Conservation (phyloP, 1,284 basidiomycete genomes). For the Irpex sp. region DNA sequence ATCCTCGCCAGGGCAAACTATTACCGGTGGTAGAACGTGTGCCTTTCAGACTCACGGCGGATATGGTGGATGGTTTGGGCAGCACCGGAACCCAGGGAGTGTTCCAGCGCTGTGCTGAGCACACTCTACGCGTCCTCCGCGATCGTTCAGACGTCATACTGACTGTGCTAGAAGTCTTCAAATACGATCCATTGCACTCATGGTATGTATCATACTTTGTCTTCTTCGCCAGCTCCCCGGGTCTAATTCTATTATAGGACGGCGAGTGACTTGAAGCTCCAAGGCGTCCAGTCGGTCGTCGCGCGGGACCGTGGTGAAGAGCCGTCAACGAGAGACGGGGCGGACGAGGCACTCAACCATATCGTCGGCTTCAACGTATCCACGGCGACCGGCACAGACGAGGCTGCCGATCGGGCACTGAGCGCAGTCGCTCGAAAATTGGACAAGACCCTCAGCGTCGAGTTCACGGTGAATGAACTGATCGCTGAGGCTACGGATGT, state of each 20-base stretch:
- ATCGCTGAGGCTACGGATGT: slow-evolving; percentile 86
- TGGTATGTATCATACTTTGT: slow-evolving; percentile 54
- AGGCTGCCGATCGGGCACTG: slow-evolving; percentile 89
- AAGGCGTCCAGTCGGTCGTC: slow-evolving; percentile 44
- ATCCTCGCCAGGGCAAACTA: slow-evolving; percentile 64
- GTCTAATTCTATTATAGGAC: slow-evolving; percentile 46
- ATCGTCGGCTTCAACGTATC: slow-evolving; percentile 56
- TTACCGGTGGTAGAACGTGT: slow-evolving; percentile 85
- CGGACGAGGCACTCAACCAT: slow-evolving; percentile 25
- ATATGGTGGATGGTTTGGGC: slow-evolving; percentile 94
- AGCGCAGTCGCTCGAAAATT: slow-evolving; percentile 78
- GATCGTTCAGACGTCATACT: slow-evolving; percentile 85
- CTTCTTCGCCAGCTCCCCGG: not conserved
- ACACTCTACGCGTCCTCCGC: slow-evolving; percentile 88
- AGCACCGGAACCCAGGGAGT: slow-evolving; percentile 89
- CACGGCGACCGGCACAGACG: slow-evolving; percentile 61
- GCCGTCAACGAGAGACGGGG: slow-evolving; percentile 20
- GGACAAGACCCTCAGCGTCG: slow-evolving; percentile 81
- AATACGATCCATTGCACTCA: slow-evolving; percentile 91
- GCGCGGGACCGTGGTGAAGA: slow-evolving; percentile 12
- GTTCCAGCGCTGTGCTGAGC: slow-evolving; percentile 92
- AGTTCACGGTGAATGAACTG: slow-evolving; percentile 92
- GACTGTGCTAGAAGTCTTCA: slow-evolving; percentile 96
- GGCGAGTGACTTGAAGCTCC: slow-evolving; percentile 68
- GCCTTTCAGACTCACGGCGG: slow-evolving; percentile 92